Evolutionary conservation across 1,139 yeast species (phyloP).

Genomic region (Cylindricascospora bacillispora): DNA sequence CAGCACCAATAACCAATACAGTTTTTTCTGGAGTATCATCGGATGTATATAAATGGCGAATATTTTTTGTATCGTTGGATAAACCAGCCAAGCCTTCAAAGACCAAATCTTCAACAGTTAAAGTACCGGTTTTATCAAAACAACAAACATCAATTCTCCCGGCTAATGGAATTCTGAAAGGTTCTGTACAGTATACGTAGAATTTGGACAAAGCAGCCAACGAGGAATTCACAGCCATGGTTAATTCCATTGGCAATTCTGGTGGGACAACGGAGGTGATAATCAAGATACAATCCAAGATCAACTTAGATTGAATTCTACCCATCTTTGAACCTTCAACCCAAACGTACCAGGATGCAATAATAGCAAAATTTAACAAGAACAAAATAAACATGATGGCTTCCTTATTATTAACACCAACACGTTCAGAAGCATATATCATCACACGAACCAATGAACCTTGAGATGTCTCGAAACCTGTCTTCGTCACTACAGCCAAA

Average conservation of each 20-base stretch:
- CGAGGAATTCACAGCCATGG: conserved; percentile 94
- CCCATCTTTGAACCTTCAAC: conserved; percentile 94
- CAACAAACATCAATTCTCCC: conserved; percentile 98
- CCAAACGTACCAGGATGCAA: conserved; percentile 98
- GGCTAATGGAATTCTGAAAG: conserved; percentile 94
- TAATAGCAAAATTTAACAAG: conserved; percentile 79
- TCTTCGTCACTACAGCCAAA: conserved; percentile 75
- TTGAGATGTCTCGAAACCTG: conserved; percentile 97
- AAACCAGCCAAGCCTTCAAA: conserved; percentile 96
- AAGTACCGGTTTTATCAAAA: conserved; percentile 96
- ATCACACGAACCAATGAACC: conserved; percentile 95
- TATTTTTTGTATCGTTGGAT: conserved; percentile 32
- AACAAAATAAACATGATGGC: conserved; percentile 86
- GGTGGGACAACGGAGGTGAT: conserved; percentile 98
- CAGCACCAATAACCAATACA: conserved; percentile 73
- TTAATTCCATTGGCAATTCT: conserved; percentile 96
- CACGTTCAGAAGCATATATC: conserved; percentile 95
- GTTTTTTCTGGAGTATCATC: conserved; percentile 54
- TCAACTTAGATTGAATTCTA: conserved; percentile 83
- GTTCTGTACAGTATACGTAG: conserved; percentile 94
- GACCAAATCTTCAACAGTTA: conserved; percentile 91
- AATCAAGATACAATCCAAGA: conserved; percentile 89
- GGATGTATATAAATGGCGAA: conserved; percentile 46
- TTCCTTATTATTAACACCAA: conserved; percentile 91
- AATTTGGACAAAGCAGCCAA: conserved; percentile 76